Base-by-base conservation (phyloP, 805 yeast species). In the Yarrowia sp. region DNA sequence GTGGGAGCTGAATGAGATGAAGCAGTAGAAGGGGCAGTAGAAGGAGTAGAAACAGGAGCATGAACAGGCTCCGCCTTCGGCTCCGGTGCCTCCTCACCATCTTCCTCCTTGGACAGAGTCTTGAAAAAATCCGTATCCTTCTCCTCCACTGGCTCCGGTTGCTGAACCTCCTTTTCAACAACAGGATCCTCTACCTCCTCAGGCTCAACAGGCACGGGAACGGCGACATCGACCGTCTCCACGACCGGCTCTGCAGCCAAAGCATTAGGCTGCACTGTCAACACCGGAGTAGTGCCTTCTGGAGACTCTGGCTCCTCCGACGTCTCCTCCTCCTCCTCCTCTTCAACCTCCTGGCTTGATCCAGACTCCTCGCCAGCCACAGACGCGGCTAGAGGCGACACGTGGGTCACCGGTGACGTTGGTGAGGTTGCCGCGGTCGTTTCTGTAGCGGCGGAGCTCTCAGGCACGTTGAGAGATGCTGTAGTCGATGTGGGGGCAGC, bases 51-150 rank as follows among this genome's bases (percentile, higher is more conserved):
- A 35, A 18, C 31, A 5, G 31, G 9, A 55, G 53, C 17, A 13
- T 8, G 1, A 14, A 15, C n/a, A 39, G 33, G 14, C 28, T n/a
- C 47, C 17, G 22, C 35, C 17, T 22, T 7, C 17, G n/a, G n/a
- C n/a, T n/a, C n/a, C n/a, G n/a, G n/a, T n/a, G 32, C 53, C 28
- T 17, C 39, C 14, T 51, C 58, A 22, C 58, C 58, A 36, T 51
- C 58, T 17, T 31, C 44, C 33, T 64, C 66, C 35, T 57, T 57
- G 58, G 36, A 47, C 18, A 64, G 33, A n/a, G 43, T 41, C 14
- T 53, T 14, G 22, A 64, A 64, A 41, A 64, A 64, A 47, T 64
- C 66, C 4, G 50, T 60, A 22, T 44, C 68, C 13, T 60, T 45
- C 9, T 18, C 43, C 28, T 39, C 47, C 4, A 28, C 28, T 3